Evolutionary conservation across 2,329 filamentous ascomycete genomes (phyloP).

Genomic region (Seiridium cupressi): DNA sequence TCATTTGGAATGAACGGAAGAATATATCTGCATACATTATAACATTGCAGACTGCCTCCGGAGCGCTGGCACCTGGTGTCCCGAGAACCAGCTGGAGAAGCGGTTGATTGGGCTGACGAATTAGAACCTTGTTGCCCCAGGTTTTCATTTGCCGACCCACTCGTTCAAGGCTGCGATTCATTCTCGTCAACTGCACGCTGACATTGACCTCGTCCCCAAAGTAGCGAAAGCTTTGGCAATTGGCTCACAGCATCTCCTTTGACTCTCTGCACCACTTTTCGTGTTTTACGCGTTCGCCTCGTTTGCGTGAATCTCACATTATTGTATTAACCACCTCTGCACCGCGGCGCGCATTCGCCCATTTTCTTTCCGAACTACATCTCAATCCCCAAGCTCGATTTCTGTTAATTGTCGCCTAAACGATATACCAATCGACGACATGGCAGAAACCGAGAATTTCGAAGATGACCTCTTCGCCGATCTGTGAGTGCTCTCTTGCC

Average conservation of each 20-base stretch:
- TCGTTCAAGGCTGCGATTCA: slow-evolving; percentile 18
- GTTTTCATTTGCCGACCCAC: background rate
- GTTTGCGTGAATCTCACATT: background rate
- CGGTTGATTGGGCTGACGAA: background rate
- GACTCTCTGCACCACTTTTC: background rate
- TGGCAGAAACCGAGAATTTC: slow-evolving; percentile 79
- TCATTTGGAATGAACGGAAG: too few relatives aligned
- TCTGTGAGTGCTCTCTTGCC: slow-evolving; percentile 63
- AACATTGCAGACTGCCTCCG: too few relatives aligned
- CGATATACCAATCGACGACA: slow-evolving; percentile 32
- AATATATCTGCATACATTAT: too few relatives aligned
- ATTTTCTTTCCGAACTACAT: too few relatives aligned
- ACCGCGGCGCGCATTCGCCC: background rate
- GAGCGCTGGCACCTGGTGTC: too few relatives aligned
- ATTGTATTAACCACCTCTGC: background rate
- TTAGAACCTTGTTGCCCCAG: background rate
- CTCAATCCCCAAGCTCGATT: too few relatives aligned
- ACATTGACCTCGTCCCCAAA: background rate
- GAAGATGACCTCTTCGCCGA: slow-evolving; percentile 96
- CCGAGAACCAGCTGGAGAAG: too few relatives aligned
- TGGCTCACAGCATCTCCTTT: background rate
- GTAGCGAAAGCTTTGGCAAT: background rate
- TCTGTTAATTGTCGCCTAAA: background rate
- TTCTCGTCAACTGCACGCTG: slow-evolving; percentile 10
- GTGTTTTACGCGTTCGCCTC: background rate